These are phyloP conservation scores for Nannochloris sp. DNA, from an alignment of 139 green algal species.

Conservation along the genomic window DNA sequence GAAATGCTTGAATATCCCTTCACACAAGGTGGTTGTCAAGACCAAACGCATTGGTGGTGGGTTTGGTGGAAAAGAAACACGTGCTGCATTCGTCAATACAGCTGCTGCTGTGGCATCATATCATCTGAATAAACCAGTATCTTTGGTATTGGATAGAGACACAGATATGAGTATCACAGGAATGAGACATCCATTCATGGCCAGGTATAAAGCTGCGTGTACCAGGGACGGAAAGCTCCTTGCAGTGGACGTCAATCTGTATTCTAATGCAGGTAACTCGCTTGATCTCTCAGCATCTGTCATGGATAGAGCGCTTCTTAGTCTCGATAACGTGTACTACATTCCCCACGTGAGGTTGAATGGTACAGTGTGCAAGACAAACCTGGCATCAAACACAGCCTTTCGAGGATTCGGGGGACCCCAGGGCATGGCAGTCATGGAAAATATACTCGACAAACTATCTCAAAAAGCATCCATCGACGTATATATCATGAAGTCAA, in stretches of 20 bases:
- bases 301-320: constrained; percentile 85
- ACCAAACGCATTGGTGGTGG: constrained; percentile 90
- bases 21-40: constrained; percentile 74
- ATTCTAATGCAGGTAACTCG: constrained; percentile 80
- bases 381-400: constrained; percentile 85
- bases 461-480: constrained; percentile 26
- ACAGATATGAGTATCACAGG: constrained; percentile 88
- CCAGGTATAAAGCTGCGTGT: constrained; percentile 73
- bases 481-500: constrained; percentile 31
- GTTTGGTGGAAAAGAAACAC: constrained; percentile 96
- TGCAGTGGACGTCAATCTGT: constrained; percentile 74
- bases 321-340: constrained; percentile 54
- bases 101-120: constrained; percentile 71
- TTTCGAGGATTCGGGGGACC: constrained; percentile 92
- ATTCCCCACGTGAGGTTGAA: constrained; percentile 55
- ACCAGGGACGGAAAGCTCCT: constrained; percentile 50
- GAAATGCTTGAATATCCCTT: constrained; percentile 66
- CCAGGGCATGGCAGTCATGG: constrained; percentile 75
- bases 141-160: constrained; percentile 76
- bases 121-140: constrained; percentile 56
- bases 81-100: constrained; percentile 61
- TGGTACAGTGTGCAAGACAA: constrained; percentile 64
- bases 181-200: constrained; percentile 79
- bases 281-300: constrained; percentile 72
- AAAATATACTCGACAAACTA: constrained; percentile 79